Percentiles rank a stretch among this genome's conserved stretches.
Evolutionary conservation across 352 stramenopile genomes (phyloP).

Genomic region (Thalassiosira mediterranea): DNA sequence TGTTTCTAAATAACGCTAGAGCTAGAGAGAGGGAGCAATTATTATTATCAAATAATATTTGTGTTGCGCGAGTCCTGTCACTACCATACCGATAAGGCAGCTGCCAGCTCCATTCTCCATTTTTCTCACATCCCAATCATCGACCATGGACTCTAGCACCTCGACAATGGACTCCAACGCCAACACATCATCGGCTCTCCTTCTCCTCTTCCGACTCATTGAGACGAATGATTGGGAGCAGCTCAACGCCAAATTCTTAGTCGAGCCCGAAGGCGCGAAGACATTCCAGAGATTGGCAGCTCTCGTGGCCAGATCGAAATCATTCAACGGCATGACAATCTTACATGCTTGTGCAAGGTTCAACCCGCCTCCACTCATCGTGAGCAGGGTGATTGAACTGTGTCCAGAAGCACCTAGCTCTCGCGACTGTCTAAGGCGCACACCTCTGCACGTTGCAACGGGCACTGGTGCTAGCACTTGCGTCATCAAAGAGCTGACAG

Average conservation of each 20-base stretch:
- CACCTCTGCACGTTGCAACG: conserved; percentile 32
- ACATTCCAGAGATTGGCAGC: conserved; percentile 12
- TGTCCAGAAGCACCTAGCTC: conserved; percentile 8
- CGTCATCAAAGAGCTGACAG: conserved; percentile 29
- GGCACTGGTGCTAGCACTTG: conserved; percentile 11
- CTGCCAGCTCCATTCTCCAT: no score
- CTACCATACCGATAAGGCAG: no score
- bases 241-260: conserved; percentile 12
- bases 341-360: conserved; percentile 32
- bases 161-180: no score
- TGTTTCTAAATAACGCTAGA: no score
- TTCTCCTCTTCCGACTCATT: conserved; percentile 6
- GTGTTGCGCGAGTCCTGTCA: no score
- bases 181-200: background rate
- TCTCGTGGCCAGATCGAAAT: conserved; percentile 7
- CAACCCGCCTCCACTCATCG: conserved; percentile 33
- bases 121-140: no score
- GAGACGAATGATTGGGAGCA: conserved; percentile 13
- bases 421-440: conserved; percentile 25
- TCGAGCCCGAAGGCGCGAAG: conserved; percentile 3
- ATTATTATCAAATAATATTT: no score
- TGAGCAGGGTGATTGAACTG: conserved; percentile 27
- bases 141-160: no score
- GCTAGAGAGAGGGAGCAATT: no score
- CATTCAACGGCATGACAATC: conserved; percentile 47